Evolutionary conservation across 345 rosid species (phyloP), one percentile per base, ranked within the genome.

Genomic region (Theobroma cacao): DNA sequence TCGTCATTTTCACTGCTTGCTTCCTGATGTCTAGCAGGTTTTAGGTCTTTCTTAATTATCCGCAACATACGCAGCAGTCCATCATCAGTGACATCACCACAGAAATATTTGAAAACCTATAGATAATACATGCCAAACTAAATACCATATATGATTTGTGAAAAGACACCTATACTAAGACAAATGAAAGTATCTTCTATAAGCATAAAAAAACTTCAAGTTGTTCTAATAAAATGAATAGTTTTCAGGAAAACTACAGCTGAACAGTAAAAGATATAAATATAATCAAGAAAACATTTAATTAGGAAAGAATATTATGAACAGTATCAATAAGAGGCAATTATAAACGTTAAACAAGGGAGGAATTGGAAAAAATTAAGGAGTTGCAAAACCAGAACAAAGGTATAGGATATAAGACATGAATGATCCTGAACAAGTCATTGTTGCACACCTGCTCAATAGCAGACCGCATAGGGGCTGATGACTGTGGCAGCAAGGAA

Each of bases 101-200:
- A 90, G 85, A 96, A 94, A 86, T 83, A 79, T 84, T 88, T 96
- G 84, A 96, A 96, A 83, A 94, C 97, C 98, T 96, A 84, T n/a
- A 76, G 77, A 72, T 20, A 36, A 55, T 34, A 53, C n/a, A 36
- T 55, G 64, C 34, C 45, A 72, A 75, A 30, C 1, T 7, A 47
- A 69, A 33, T 69, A 45, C 18, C 28, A 74, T 36, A 40, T 12
- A 10, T 2, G 26, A 22, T 26, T 34, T 40, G n/a, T 10, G 7
- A 15, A 36, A 73, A 56, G 22, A 38, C 11, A 69, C 10, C 31
- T 66, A 38, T 11, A 12, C 1, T 6, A 59, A 12, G 67, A 74
- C 40, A 56, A 59, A 74, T 28, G 70, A 66, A 74, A 68, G 18
- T 17, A 20, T 33, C 30, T 15, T 65, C 31, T 56, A 36, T 53